Evolutionary conservation across 177 flowering plant species (phyloP), one percentile per base, ranked within the genome.

Genomic region (Vitis hybrid): DNA sequence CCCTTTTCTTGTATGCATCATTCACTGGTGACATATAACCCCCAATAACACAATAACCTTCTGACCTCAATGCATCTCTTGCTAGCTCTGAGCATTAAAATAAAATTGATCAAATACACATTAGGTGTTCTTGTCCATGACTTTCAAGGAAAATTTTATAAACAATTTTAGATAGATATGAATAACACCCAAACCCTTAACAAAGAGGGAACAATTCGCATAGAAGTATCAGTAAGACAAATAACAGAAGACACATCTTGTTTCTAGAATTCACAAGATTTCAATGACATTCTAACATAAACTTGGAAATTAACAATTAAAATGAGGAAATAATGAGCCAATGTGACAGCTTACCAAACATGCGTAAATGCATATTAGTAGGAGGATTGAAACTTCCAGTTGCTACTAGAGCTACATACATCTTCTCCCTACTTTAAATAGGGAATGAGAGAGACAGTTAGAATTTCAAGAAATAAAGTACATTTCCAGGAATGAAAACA

Each of bases 361-460:
- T 80, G 23, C 94, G 88, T 65, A 94, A 70, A 77, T 93, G 98
- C 99, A 94, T 93, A 70, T 77, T 82, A 48, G 98, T 93, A 23
- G 99, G 99, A 74, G 99, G 99, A 80, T 94, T 94, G 82, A 93
- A 94, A 75, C 99, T 92, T 71, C 99, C 99, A 14, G 92, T 79
- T 55, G 97, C 82, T 56, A 94, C 90, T 11, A 94, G 71, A 70
- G 91, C 90, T 32, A 85, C 94, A 84, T 45, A 78, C 9, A 4
- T 63, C 64, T 71, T 81, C 63, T 78, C 82, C 80, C 92, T 86
- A 65, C 2, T 60, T 30, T 49, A 19, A 2, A 23, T 23, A 23
- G 23, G 23, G 23, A 54, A 11, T 40, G 17, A 55, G 34, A 61
- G 32, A 73, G n/a, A 62, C n/a, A 62, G 45, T 45, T 21, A 51